Evolutionary conservation across 2,329 filamentous ascomycete genomes (phyloP).

Genomic region (Fonsecaea monophora): DNA sequence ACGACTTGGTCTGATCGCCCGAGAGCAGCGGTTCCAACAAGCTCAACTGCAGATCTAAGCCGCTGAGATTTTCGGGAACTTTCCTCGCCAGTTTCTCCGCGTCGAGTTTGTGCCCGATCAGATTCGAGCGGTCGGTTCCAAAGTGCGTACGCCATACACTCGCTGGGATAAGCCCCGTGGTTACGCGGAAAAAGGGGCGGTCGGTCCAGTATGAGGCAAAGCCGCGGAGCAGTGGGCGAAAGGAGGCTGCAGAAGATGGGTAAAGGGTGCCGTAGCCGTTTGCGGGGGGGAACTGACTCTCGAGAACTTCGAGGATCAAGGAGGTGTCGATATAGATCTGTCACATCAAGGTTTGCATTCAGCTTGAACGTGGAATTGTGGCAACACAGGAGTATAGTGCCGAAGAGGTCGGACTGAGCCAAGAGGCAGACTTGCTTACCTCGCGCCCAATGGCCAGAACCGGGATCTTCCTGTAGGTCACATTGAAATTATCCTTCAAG

Average conservation of each 20-base stretch:
- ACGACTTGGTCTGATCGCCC: not conserved
- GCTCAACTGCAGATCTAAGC: constrained; percentile 36
- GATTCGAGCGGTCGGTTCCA: constrained; percentile 33
- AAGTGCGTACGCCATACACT: constrained; percentile 36
- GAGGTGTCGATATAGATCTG: constrained; percentile 39
- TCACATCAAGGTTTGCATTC: not conserved
- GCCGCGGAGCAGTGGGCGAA: constrained; percentile 25
- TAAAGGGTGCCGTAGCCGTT: constrained; percentile 31
- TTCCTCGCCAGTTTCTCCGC: constrained; percentile 36
- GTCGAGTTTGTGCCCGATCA: constrained; percentile 38
- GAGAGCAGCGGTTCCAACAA: constrained; percentile 34
- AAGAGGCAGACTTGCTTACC: constrained; percentile 11
- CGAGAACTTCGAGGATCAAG: constrained; percentile 34
- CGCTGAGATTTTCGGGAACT: constrained; percentile 33
- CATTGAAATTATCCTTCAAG: constrained; percentile 62
- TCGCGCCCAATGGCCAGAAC: constrained; percentile 69
- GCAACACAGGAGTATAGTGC: not conserved
- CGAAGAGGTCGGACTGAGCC: not conserved
- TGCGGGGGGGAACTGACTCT: constrained; percentile 27
- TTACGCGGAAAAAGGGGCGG: constrained; percentile 36
- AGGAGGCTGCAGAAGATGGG: constrained; percentile 11
- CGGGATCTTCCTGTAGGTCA: constrained; percentile 73
- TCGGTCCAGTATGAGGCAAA: constrained; percentile 36
- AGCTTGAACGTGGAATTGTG: not conserved
- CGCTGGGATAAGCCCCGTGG: constrained; percentile 36